Evolutionary conservation across 2,329 filamentous ascomycete genomes (phyloP), one percentile per base, ranked within the genome.

Genomic region (Pyrenochaeta sp.): DNA sequence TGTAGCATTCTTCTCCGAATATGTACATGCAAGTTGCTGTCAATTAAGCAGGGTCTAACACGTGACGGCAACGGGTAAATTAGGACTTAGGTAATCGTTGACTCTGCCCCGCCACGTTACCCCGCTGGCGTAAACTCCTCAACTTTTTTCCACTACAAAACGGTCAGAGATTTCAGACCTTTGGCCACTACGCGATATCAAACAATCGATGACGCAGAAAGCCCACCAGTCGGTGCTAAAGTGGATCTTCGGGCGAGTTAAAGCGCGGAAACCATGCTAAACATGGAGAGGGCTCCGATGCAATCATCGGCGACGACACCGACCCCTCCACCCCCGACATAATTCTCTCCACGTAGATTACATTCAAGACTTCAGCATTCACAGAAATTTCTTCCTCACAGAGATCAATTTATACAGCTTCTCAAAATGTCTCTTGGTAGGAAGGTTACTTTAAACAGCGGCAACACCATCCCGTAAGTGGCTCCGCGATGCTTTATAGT

Each of bases 381-480:
- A 40, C 43, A 43, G 24, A 19, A 34, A 15, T 43, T 52, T 28
- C 52, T 19, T 44, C 45, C 32, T 51, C 44, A 42, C 34, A 24
- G 36, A 54, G 55, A 36, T 54, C 37, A 34, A 47, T 15, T 37
- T 39, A 56, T n/a, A 39, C 15, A 39, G n/a, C 45, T 37, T 48
- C 52, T 54, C 53, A 70, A 28, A 45, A 72, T 72, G 69, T 72
- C 69, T 69, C 61, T 69, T 55, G 73, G 68, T 52, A 68, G 75
- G 65, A 79, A 72, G 46, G 85, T 81, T 73, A 83, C 80, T 50
- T 83, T 87, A 66, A 85, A 86, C 72, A 89, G 88, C 52, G 91
- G 91, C 56, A 89, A 85, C 77, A 88, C 90, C 79, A 94, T 95
- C 64, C 90, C 90, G 88, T 72, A 77, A 92, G 69, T 90, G 89